Base-by-base conservation (phyloP, 1,284 basidiomycete genomes). In the Ceratobasidium sp. region DNA sequence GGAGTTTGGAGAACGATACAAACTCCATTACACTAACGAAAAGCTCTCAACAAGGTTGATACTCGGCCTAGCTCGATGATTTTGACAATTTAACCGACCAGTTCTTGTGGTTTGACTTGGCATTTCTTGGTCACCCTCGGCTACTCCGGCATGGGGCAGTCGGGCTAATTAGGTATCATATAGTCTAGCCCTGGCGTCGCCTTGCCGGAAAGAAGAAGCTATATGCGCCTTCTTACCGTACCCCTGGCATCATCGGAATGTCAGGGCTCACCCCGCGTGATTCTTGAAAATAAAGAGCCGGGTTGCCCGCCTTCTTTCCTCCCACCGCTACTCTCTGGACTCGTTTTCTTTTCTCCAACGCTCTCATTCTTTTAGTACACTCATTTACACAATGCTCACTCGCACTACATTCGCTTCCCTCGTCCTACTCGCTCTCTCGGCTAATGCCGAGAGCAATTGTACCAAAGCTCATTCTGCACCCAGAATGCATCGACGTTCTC, bases 331-430 rank as follows among this genome's bases (percentile, higher is more conserved):
- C 18, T 26, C 5, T 39, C 51, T 49, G 18, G 66, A 53, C 66
- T 66, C 40, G 44, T 13, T 51, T 63, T 42, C 33, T 33, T 4
- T 63, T n/a, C 60, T n/a, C 18, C 7, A 12, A n/a, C 72, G 53
- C 55, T 76, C 72, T 33, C 33, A 4, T 39, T 76, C 66, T 42
- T 42, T 53, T 49, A 63, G 40, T 20, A 39, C 72, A 64, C 46
- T 64, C 61, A 63, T 76, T 66, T 18, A 20, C 61, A 64, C 13
- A 39, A 76, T 64, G 72, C 49, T 51, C 18, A 55, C 61, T 76
- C 72, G 72, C 49, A 66, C 72, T 10, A 55, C 72, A 3, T 33
- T 76, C 61, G 72, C 72, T 28, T 76, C 72, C n/a, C 49, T 76
- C 18, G 61, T 60, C n/a, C 26, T 76, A 12, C 61, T 66, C 26